Evolutionary conservation across 805 yeast species (phyloP), one percentile per base, ranked within the genome.

Genomic region (Torulaspora delbrueckii): DNA sequence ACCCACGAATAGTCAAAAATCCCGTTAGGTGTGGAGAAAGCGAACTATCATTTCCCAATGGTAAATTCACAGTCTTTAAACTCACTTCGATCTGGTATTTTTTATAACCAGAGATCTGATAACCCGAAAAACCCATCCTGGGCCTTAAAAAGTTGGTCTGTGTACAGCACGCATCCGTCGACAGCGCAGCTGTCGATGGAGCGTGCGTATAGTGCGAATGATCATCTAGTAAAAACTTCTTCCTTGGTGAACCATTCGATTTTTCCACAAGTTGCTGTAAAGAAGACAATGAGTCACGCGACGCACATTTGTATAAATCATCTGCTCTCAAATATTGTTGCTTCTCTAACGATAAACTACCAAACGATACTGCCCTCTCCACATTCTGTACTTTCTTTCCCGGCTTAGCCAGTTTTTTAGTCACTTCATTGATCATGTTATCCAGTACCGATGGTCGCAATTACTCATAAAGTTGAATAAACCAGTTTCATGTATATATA

Each of bases 1-100:
- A 68, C 2, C 89, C 87, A 37, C 76, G 71, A 42, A 85, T 85
- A 40, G 82, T 80, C 37, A 85, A 67, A 49, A 78, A 81, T 2
- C 95, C 95, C 4, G 82, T 68, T 24, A 78, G 40, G 43, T 64
- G 69, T 35, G 61, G 68, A 9, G 55, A 31, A 71, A 70, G 40
- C 62, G 69, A 16, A 57, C 59, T 47, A 19, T 25, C 26, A 7
- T 48, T 43, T 18, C 40, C 34, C 18, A 19, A 40, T 4, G 68
- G 66, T 30, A 82, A 62, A 58, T 79, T 80, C 4, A 81, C 79
- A 18, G 79, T 76, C 55, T 78, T 73, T 47, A 82, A 65, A 47
- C 73, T 78, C 3, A 82, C 84, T 32, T 71, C 49, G 5, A 82
- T 83, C 52, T 77, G 78, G 58, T 78, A 63, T 39, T 57, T 62